Evolutionary conservation across 1,284 basidiomycete genomes (phyloP), one percentile per base, ranked within the genome.

Genomic region (Pisolithus thermaeus): DNA sequence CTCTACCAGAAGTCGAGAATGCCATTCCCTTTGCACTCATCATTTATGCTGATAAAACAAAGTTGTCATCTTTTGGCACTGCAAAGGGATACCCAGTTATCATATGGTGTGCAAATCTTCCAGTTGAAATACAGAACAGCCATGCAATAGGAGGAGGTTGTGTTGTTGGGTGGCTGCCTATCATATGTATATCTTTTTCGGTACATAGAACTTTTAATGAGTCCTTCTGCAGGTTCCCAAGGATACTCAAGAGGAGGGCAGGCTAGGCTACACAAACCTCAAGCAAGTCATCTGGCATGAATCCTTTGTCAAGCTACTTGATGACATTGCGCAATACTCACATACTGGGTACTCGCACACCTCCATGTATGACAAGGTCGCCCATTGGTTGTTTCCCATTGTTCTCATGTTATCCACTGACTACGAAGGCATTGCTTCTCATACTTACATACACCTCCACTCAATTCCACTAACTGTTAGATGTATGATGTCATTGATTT

Each of bases 1-100:
- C 2, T 39, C 32, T 56, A 9, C 39, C 51, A 27, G 25, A 27
- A 4, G 25, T 27, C 1, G 22, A 54, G 23, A 47, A 54, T 6
- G 20, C 52, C 12, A 23, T 47, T 2, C 64, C 61, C 0, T 45
- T 70, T 3, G 48, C 43, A 0, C 57, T 65, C 25, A 61, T 66
- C 12, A 40, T 78, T 0, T 78, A 75, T 66, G 70, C 71, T 3
- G 72, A 79, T 52, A 75, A 76, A 52, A 73, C 70, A 4, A 59
- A 65, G 9, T 57, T 79, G 0, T 76, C 70, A 0, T 67, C 66
- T 0, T 76, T 75, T 57, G 70, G 74, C 0, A 71, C 66, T 2
- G 59, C 56, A 14, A 72, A 72, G 51, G 75, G 69, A 0, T 75
- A 77, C 60, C 74, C 75, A 1, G 64, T 77, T 0, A 56, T 77